Evolutionary conservation across 1,284 basidiomycete genomes (phyloP).

Genomic region (Tetrapyrgos nigripes): DNA sequence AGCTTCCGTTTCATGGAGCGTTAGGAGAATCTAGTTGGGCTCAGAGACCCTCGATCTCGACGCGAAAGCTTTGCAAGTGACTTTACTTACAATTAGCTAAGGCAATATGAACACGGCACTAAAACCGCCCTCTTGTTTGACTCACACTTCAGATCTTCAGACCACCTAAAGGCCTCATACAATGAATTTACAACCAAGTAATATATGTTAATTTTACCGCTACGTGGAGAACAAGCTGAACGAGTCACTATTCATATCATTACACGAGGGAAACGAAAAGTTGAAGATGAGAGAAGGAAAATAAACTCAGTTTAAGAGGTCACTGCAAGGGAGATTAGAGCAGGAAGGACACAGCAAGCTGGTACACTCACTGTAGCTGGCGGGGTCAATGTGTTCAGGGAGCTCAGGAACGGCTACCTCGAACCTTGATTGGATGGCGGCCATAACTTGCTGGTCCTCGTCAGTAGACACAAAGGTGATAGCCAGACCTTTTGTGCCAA

Average conservation of each 20-base stretch:
- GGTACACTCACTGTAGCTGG: conserved; percentile 77
- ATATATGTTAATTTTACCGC: neutral
- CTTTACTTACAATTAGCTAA: neutral
- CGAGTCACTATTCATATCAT: neutral
- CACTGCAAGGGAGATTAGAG: conserved; percentile 6
- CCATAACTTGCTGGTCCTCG: conserved; percentile 92
- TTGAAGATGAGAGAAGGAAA: neutral
- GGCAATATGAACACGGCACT: too few species aligned
- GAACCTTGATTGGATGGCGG: conserved; percentile 89
- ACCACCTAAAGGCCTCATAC: neutral
- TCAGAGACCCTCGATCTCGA: neutral
- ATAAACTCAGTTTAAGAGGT: conserved; percentile 16
- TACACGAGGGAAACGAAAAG: neutral
- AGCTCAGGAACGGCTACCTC: conserved; percentile 93
- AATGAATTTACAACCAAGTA: too few species aligned
- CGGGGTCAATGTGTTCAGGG: conserved; percentile 91
- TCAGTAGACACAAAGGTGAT: conserved; percentile 97
- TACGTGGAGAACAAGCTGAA: neutral
- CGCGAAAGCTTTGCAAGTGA: neutral
- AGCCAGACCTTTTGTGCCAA: conserved; percentile 99
- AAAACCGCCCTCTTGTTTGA: neutral
- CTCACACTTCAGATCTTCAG: neutral
- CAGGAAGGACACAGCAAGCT: neutral
- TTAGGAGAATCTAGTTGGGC: conserved; percentile 2
- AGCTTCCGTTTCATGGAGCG: conserved; percentile 47